Conservation (phyloP, 2,329 filamentous ascomycete species). For the Acrocalymma vagum region DNA sequence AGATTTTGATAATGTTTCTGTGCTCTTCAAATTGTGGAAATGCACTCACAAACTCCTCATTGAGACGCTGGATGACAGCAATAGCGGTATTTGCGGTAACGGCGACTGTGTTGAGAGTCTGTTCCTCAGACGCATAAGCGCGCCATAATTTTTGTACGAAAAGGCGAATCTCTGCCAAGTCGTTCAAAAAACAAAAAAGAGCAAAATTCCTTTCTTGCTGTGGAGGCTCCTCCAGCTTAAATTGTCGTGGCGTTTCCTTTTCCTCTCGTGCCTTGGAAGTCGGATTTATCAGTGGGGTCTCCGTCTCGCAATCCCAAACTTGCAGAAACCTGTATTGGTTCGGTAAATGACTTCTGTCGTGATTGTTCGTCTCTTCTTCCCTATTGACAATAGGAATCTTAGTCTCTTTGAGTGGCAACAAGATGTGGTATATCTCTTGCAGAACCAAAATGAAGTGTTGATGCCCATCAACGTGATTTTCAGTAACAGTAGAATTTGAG, state of each 20-base stretch:
- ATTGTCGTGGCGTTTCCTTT: neutral
- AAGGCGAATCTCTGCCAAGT: conserved; percentile 34
- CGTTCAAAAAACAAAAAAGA: conserved; percentile 39
- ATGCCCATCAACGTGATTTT: too few relatives aligned
- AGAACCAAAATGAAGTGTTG: conserved; percentile 7
- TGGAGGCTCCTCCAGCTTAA: conserved; percentile 10
- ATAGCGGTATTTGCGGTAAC: conserved; percentile 42
- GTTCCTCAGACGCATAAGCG: conserved; percentile 34
- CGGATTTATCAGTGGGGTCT: neutral
- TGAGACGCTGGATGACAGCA: conserved; percentile 3
- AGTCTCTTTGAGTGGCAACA: neutral
- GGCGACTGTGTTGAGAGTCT: conserved; percentile 40
- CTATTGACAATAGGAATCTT: neutral
- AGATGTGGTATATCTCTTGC: neutral
- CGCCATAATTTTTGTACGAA: conserved; percentile 41
- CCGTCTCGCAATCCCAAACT: neutral
- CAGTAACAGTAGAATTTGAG: too few relatives aligned
- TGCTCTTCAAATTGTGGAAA: conserved; percentile 5
- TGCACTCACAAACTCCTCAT: conserved; percentile 1
- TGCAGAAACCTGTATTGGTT: conserved; percentile 2
- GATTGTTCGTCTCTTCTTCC: neutral
- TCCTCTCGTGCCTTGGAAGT: neutral
- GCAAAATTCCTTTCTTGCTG: conserved; percentile 12
- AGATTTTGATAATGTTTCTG: neutral
- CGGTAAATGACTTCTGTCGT: neutral